These are phyloP conservation scores for Orbilia oligospora DNA, from an alignment of 2,329 filamentous ascomycete species.

Conservation along the genomic window DNA sequence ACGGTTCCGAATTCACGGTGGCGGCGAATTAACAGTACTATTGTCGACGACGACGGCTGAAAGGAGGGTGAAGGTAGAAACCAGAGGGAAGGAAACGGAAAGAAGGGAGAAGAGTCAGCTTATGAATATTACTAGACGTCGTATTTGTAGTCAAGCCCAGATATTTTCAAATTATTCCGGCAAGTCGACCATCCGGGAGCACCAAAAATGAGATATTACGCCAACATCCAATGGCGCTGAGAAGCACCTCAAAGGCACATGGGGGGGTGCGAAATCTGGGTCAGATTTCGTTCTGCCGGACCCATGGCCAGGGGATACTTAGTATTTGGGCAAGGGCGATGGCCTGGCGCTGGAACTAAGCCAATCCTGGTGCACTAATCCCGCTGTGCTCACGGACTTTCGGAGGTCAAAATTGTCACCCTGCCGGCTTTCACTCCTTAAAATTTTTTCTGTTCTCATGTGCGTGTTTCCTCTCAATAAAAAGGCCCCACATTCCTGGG, in stretches of 20 bases:
- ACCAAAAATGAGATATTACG: constrained; percentile 49
- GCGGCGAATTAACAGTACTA: not conserved
- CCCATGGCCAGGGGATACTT: constrained; percentile 23
- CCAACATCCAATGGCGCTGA: constrained; percentile 39
- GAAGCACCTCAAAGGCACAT: not conserved
- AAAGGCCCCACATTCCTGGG: constrained; percentile 25
- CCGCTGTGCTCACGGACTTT: constrained; percentile 37
- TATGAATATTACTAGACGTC: constrained; percentile 1
- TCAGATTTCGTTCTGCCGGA: constrained; percentile 26
- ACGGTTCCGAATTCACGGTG: constrained; percentile 8
- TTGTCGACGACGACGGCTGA: constrained; percentile 13
- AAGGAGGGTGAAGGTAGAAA: constrained; percentile 19
- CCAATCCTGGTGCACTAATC: constrained; percentile 22
- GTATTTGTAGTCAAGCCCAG: constrained; percentile 26
- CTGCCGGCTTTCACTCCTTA: not conserved
- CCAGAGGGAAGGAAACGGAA: not conserved
- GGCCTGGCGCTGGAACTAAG: constrained; percentile 15
- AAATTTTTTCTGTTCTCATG: constrained; percentile 11
- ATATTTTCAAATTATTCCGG: constrained; percentile 40
- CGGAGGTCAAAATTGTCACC: constrained; percentile 32
- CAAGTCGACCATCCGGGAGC: constrained; percentile 50
- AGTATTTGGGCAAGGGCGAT: not conserved
- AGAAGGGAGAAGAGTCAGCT: not conserved
- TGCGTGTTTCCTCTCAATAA: not conserved
- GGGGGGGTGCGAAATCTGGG: constrained; percentile 29